These are phyloP conservation scores for Pythium periplocum DNA, from an alignment of 352 stramenopile genomes.

Conservation along the genomic window DNA sequence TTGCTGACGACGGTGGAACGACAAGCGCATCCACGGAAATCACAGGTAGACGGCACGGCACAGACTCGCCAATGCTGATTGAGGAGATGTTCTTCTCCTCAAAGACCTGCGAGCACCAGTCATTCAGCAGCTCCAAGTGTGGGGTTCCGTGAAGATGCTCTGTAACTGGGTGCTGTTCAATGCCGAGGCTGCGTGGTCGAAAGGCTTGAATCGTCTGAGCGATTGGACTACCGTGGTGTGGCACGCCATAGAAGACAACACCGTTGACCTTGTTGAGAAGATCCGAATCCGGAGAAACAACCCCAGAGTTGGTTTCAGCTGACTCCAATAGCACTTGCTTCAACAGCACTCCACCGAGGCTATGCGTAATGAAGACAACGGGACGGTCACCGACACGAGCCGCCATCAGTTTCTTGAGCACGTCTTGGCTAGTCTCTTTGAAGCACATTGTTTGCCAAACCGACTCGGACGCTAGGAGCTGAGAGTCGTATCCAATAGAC, in stretches of 20 bases:
- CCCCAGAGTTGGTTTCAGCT: background rate
- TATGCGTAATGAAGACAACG: constrained; percentile 83
- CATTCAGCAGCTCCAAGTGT: constrained; percentile 74
- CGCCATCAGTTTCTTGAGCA: constrained; percentile 51
- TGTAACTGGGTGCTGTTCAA: constrained; percentile 62
- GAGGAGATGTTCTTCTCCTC: constrained; percentile 43
- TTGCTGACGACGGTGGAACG: constrained; percentile 56
- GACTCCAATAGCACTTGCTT: constrained; percentile 79
- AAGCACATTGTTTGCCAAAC: constrained; percentile 72
- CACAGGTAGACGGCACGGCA: constrained; percentile 56
- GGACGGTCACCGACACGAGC: constrained; percentile 63
- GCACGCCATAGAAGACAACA: constrained; percentile 75
- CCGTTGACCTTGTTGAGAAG: constrained; percentile 65
- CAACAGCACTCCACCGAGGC: constrained; percentile 74
- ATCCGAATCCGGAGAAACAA: background rate
- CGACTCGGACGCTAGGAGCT: constrained; percentile 69
- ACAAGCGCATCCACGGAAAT: constrained; percentile 72
- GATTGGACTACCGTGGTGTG: constrained; percentile 74
- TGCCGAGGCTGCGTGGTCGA: constrained; percentile 34
- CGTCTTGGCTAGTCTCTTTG: constrained; percentile 58
- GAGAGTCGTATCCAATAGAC: constrained; percentile 79
- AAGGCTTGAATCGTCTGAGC: constrained; percentile 61
- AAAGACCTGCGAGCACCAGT: constrained; percentile 58
- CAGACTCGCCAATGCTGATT: constrained; percentile 61
- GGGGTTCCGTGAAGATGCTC: constrained; percentile 73